Base-by-base conservation (phyloP, 768 basidiomycete genomes). In the Lepiota brunneoincarnata region DNA sequence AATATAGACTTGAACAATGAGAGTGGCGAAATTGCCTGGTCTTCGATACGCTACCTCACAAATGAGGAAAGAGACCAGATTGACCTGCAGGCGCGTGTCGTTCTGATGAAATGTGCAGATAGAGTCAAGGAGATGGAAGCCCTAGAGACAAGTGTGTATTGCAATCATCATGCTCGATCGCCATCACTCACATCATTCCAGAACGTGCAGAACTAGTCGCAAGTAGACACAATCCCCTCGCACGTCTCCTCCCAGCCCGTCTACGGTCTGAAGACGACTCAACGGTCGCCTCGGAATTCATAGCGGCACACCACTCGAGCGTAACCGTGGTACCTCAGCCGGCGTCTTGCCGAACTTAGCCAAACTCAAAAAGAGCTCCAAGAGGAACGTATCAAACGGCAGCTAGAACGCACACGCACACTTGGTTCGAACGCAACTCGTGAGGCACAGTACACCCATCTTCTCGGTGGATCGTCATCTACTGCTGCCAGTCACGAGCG, bases 41-140 rank as follows among this genome's bases (percentile, higher is more conserved):
- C 77, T 15, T 79, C 79, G 49, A 74, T 91, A 48, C 82, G 81
- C 57, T 74, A 86, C 62, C 79, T 99, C 5, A 84, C 84, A 7
- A 94, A 98, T 64, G 84, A 91, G 58, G 95, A 99, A 68, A 79
- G 95, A 57, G 95, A 98, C 71, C 93, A 97, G 72, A 91, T 99
- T 49, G 97, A 99, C 76, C 72, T 94, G 56, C 90, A 96, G 66
- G 89, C 92, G 28, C 86, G 89, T 59, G 80, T 93, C 62, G 87
- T 97, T 51, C 75, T 98, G 45, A 80, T 85, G 46, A 82, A 87
- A 49, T 97, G 93, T 72, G 84, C 91, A 28, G 90, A 95, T 59
- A 77, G 91, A 60, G 88, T 98, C 6, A 87, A 84, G 61, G 83
- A 88, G 67, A 84, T 99, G 81, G 97, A 98, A 67, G 75, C 77